Evolutionary conservation across 176 grass and related monocot genomes (phyloP).

Genomic region (Calamus simplicifolius): DNA sequence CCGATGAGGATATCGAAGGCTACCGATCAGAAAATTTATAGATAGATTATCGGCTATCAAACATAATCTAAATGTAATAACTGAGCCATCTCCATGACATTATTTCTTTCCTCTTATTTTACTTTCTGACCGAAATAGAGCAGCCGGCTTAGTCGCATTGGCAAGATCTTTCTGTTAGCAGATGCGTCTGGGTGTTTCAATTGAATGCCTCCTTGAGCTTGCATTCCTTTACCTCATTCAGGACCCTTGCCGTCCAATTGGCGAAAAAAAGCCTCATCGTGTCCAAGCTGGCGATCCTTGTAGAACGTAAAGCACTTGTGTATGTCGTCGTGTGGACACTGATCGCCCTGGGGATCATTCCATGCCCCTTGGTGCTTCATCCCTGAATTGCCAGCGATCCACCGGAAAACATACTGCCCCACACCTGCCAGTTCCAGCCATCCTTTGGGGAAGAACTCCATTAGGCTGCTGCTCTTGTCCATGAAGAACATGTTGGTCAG

Average conservation of each 20-base stretch:
- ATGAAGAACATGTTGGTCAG: slow-evolving; percentile 17
- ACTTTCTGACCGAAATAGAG: no score
- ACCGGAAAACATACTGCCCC: slow-evolving; percentile 1
- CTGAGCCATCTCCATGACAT: no score
- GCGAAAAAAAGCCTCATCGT: slow-evolving; percentile 7
- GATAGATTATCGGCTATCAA: no score
- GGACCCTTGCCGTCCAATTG: slow-evolving; percentile 3
- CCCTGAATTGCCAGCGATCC: slow-evolving; percentile 2
- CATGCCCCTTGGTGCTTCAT: slow-evolving; percentile 12
- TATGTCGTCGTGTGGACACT: not conserved
- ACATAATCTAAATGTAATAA: no score
- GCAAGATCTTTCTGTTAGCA: no score
- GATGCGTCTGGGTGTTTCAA: no score
- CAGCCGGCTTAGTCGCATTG: no score
- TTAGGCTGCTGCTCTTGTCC: slow-evolving; percentile 18
- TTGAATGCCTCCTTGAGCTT: not conserved
- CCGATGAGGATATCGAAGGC: no score
- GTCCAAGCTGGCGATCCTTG: not conserved
- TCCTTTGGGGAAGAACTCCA: slow-evolving; percentile 18
- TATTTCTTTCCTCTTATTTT: no score
- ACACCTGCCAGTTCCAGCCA: slow-evolving; percentile 4
- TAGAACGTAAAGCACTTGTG: not conserved
- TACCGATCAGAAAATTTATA: no score
- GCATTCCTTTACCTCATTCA: not conserved
- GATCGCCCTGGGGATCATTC: slow-evolving; percentile 9